These are phyloP conservation scores for Omphalea diandra DNA, from an alignment of 441 rosid genomes.

Conservation along the genomic window DNA sequence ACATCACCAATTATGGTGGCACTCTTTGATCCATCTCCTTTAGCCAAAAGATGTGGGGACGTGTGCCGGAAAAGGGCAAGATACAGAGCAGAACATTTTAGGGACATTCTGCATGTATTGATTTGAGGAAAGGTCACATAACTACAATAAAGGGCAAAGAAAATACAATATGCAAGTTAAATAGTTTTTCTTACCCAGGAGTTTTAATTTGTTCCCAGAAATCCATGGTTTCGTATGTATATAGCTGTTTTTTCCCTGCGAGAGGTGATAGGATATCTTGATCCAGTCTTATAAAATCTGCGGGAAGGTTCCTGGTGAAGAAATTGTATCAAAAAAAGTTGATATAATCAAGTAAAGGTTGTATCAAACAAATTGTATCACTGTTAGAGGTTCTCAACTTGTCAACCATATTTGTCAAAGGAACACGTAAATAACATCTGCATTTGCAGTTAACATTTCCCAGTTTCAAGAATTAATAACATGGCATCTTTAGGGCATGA, in stretches of 20 bases:
- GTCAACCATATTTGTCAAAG: background rate
- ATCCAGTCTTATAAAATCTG: conserved; percentile 87
- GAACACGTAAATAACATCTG: background rate
- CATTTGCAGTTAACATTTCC: background rate
- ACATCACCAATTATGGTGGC: conserved; percentile 82
- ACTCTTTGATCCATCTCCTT: conserved; percentile 64
- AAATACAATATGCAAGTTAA: conserved; percentile 8
- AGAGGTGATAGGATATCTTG: conserved; percentile 93
- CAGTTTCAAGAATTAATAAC: background rate
- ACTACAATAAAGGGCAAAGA: background rate
- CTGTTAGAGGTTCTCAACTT: background rate
- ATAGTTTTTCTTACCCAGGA: conserved; percentile 60
- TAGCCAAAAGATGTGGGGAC: conserved; percentile 75
- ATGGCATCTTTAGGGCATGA: background rate
- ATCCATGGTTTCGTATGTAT: conserved; percentile 78
- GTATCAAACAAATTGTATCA: background rate
- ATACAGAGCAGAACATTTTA: conserved; percentile 79
- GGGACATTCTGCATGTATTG: conserved; percentile 60
- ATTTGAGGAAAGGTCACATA: conserved; percentile 2
- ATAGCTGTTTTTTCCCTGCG: conserved; percentile 84
- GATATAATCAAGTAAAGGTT: too few relatives aligned
- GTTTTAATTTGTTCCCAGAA: conserved; percentile 98
- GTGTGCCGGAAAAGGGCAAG: conserved; percentile 74
- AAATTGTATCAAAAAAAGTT: conserved; percentile 20
- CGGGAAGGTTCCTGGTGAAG: conserved; percentile 53